Conservation (phyloP, 2,329 filamentous ascomycete genomes). For the Shiraia bambusicola region DNA sequence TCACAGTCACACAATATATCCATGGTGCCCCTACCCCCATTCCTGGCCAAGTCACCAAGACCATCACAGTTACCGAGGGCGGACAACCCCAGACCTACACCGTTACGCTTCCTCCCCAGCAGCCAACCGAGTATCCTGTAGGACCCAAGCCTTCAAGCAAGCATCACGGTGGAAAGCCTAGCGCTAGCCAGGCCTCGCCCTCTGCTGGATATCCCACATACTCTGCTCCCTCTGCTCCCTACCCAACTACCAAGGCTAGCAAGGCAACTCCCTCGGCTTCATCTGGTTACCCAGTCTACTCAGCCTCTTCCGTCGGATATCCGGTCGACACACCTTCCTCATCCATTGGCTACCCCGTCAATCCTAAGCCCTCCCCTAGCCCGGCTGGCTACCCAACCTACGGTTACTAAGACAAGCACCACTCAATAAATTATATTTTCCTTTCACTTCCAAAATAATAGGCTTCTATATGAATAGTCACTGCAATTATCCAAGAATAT, state of each 20-base stretch:
- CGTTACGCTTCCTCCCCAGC: slow-evolving; percentile 21
- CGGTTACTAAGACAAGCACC: slow-evolving; percentile 10
- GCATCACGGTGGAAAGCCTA: background rate
- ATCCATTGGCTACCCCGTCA: slow-evolving; percentile 15
- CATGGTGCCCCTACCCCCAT: slow-evolving; percentile 13
- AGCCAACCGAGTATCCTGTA: slow-evolving; percentile 8
- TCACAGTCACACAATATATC: slow-evolving; percentile 21
- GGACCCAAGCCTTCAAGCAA: slow-evolving; percentile 13
- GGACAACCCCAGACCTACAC: slow-evolving; percentile 24
- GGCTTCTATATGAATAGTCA: slow-evolving; percentile 5
- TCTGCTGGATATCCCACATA: slow-evolving; percentile 11
- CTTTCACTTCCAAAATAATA: slow-evolving; percentile 6
- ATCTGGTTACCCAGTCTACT: slow-evolving; percentile 4
- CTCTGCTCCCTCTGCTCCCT: slow-evolving; percentile 8
- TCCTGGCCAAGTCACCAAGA: slow-evolving; percentile 25
- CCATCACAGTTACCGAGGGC: slow-evolving; percentile 32
- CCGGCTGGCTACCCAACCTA: slow-evolving; percentile 16
- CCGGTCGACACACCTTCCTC: slow-evolving; percentile 9
- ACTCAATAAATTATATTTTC: slow-evolving; percentile 1
- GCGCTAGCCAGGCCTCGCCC: slow-evolving; percentile 2
- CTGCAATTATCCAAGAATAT: slow-evolving; percentile 3
- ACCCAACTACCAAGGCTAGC: too few relatives aligned
- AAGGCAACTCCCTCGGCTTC: background rate
- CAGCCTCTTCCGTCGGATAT: slow-evolving; percentile 7
- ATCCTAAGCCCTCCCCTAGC: slow-evolving; percentile 9